A percentile compares a stretch with the other conserved stretches of the same genome.
These are phyloP conservation scores for Cutaneotrichosporon sp. DNA, from an alignment of 1,284 basidiomycete genomes.

Conservation along the genomic window DNA sequence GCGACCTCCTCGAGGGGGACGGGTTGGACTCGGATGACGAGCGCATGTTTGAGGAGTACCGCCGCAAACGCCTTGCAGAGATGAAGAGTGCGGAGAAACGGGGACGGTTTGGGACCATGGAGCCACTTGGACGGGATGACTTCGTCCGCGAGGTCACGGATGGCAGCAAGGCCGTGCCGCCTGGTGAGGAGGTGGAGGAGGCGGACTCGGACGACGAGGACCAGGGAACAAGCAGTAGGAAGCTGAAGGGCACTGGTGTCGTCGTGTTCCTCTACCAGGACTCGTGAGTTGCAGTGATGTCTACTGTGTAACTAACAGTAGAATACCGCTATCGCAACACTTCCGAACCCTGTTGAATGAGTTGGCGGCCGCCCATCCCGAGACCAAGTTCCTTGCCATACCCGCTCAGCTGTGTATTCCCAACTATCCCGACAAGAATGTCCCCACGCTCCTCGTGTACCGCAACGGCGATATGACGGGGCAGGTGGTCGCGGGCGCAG, in stretches of 20 bases:
- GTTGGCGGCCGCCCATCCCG: slow-evolving; percentile 75
- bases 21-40: slow-evolving; percentile 72
- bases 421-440: slow-evolving; percentile 84
- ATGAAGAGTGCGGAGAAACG: slow-evolving; percentile 60
- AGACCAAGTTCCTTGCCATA: slow-evolving; percentile 94
- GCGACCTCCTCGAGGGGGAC: slow-evolving; percentile 62
- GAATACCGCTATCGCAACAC: slow-evolving; percentile 72
- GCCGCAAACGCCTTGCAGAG: slow-evolving; percentile 63
- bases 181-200: slow-evolving; percentile 55
- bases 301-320: too few relatives aligned
- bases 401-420: slow-evolving; percentile 93
- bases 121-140: slow-evolving; percentile 85
- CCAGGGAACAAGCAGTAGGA: slow-evolving; percentile 42
- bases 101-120: slow-evolving; percentile 76
- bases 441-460: slow-evolving; percentile 91
- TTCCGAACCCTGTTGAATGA: slow-evolving; percentile 65
- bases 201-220: slow-evolving; percentile 37
- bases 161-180: slow-evolving; percentile 68
- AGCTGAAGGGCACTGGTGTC: slow-evolving; percentile 53
- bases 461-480: slow-evolving; percentile 81
- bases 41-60: slow-evolving; percentile 65
- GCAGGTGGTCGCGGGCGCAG: slow-evolving; percentile 66
- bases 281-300: too few relatives aligned
- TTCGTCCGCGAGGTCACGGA: slow-evolving; percentile 95
- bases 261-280: slow-evolving; percentile 57